Percentiles rank a stretch among this genome's conserved stretches.
Conservation (phyloP, 495 filamentous ascomycete genomes). For the Xylaria longipes region DNA sequence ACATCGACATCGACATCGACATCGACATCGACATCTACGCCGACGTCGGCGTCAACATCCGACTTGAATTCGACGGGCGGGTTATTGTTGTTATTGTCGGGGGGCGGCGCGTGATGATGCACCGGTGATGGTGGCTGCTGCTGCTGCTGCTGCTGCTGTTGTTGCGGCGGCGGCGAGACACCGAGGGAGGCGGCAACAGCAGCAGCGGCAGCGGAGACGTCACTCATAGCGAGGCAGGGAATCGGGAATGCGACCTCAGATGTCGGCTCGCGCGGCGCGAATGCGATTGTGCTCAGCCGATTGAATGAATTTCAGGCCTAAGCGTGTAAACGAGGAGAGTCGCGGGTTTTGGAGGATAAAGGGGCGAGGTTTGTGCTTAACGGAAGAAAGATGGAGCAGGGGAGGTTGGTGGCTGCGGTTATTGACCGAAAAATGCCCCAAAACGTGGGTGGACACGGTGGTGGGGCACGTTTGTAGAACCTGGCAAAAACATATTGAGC, state of each 20-base stretch:
- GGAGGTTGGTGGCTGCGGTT: slow-evolving; percentile 35
- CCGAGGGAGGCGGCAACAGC: slow-evolving; percentile 25
- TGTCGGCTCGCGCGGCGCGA: slow-evolving; percentile 14
- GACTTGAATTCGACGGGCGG: slow-evolving; percentile 7
- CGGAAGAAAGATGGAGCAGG: slow-evolving; percentile 39
- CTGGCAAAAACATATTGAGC: slow-evolving; percentile 10
- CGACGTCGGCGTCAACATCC: background rate
- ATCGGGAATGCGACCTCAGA: slow-evolving; percentile 5
- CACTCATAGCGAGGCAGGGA: slow-evolving; percentile 32
- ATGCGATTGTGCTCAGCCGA: slow-evolving; percentile 38
- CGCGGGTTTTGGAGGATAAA: slow-evolving; percentile 44
- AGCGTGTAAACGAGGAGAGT: slow-evolving; percentile 43
- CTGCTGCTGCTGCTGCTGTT: background rate
- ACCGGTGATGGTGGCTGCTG: background rate
- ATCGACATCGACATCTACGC: background rate
- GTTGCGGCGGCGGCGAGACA: background rate
- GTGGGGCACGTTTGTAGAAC: slow-evolving; percentile 8
- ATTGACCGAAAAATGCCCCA: slow-evolving; percentile 26
- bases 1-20: slow-evolving; percentile 6
- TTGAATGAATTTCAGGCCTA: slow-evolving; percentile 44
- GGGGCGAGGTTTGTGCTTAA: slow-evolving; percentile 44
- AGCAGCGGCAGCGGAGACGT: slow-evolving; percentile 36
- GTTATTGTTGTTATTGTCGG: slow-evolving; percentile 9
- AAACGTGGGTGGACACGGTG: slow-evolving; percentile 14
- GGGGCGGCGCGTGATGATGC: slow-evolving; percentile 10